Conservation (phyloP, 2,329 filamentous ascomycete genomes). For the Cytospora piceae region DNA sequence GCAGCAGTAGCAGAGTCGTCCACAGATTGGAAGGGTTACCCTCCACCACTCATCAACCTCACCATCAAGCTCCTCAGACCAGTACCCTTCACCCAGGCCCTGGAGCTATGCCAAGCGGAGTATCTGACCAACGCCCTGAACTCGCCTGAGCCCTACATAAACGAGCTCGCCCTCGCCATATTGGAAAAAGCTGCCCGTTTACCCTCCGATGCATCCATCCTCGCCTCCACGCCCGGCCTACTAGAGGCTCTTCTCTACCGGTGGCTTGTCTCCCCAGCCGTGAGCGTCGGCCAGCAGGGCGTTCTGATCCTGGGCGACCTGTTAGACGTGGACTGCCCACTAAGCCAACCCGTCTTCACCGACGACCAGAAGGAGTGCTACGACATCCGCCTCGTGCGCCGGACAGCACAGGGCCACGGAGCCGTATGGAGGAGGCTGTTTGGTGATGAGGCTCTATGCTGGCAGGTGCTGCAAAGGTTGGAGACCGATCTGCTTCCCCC, state of each 20-base stretch:
- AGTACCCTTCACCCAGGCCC: slow-evolving; percentile 54
- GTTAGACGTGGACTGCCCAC: slow-evolving; percentile 58
- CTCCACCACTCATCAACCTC: slow-evolving; percentile 54
- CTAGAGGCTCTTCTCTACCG: slow-evolving; percentile 52
- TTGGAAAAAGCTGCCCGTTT: slow-evolving; percentile 57
- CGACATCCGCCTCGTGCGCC: slow-evolving; percentile 35
- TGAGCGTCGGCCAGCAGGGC: slow-evolving; percentile 60
- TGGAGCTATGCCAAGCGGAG: slow-evolving; percentile 56
- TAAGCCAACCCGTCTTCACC: slow-evolving; percentile 37
- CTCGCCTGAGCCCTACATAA: slow-evolving; percentile 59
- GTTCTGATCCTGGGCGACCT: slow-evolving; percentile 55
- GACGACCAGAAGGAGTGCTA: slow-evolving; percentile 29
- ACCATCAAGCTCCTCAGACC: slow-evolving; percentile 60
- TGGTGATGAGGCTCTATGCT: slow-evolving; percentile 43
- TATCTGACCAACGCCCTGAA: slow-evolving; percentile 56
- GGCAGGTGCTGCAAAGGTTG: slow-evolving; percentile 24
- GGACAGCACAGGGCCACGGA: slow-evolving; percentile 52
- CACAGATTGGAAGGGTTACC: slow-evolving; percentile 40
- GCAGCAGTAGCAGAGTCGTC: slow-evolving; percentile 40
- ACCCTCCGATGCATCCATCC: slow-evolving; percentile 52
- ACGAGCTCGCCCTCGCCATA: slow-evolving; percentile 60
- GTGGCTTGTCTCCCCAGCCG: slow-evolving; percentile 58
- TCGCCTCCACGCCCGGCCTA: slow-evolving; percentile 54
- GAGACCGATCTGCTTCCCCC: slow-evolving; percentile 21
- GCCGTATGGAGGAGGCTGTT: slow-evolving; percentile 59